Percentiles rank a stretch among this genome's conserved stretches.
Conservation (phyloP, 768 basidiomycete genomes). For the Lactifluus volemus region DNA sequence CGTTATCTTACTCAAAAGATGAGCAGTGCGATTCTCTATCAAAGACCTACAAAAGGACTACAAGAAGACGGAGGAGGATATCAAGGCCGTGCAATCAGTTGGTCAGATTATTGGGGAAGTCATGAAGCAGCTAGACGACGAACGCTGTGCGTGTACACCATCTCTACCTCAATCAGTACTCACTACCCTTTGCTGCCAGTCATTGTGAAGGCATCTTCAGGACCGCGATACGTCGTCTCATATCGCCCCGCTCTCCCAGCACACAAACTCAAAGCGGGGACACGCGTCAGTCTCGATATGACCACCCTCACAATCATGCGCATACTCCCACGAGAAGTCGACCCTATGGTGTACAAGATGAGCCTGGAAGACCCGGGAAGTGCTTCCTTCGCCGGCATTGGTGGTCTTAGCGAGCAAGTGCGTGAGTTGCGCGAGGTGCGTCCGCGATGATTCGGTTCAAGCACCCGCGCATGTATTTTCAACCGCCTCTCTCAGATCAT, state of each 20-base stretch:
- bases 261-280: conserved; percentile 84
- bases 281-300: conserved; percentile 97
- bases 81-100: conserved; percentile 97
- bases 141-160: conserved; percentile 64
- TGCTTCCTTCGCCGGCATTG: conserved; percentile 93
- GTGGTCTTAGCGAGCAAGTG: conserved; percentile 93
- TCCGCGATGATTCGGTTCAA: conserved; percentile 2
- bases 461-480: not conserved
- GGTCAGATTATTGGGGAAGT: conserved; percentile 99
- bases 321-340: conserved; percentile 93
- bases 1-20: not conserved
- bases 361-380: conserved; percentile 95
- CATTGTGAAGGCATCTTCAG: conserved; percentile 98
- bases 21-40: conserved; percentile 81
- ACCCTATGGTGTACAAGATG: conserved; percentile 99
- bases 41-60: conserved; percentile 85
- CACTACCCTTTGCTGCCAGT: conserved; percentile 38
- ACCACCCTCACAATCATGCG: conserved; percentile 99
- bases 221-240: conserved; percentile 97
- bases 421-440: conserved; percentile 88
- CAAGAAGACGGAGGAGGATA: conserved; percentile 95
- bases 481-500: conserved; percentile 55
- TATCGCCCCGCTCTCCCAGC: conserved; percentile 91
- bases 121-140: conserved; percentile 96
- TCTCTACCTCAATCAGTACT: not conserved